Evolutionary conservation across 2,329 filamentous ascomycete species (phyloP), one percentile per base, ranked within the genome.

Genomic region (Dactylonectria macrodidyma): DNA sequence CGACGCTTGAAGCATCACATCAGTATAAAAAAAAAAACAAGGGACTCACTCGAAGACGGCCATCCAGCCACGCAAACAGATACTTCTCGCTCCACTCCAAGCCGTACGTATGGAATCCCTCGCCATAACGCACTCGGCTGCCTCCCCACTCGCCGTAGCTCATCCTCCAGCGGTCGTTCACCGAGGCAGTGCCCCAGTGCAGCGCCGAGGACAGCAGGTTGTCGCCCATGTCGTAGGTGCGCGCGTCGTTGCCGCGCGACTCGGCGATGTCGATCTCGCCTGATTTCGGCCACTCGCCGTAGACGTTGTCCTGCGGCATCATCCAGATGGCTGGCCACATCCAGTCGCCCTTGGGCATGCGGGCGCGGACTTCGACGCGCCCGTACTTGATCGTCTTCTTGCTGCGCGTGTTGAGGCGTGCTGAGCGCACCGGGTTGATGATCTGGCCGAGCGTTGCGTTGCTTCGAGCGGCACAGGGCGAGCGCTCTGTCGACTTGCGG

Each of bases 241-340:
- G 68, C 80, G 55, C 84, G 75, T 78, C 75, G 70, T 88, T 88
- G 41, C 87, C 86, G 38, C 85, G 80, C 33, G 79, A 78, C 77
- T 88, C 85, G 64, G 81, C 79, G 62, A 88, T 85, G 73, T 88
- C 86, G 64, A 88, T 88, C 76, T 88, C 86, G 10, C 86, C 86
- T 41, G 82, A 85, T 16, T 78, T 75, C 2, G 86, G 86, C 86
- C 86, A 88, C 16, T 75, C 74, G 11, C 86, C 86, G 66, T 88
- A 88, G 12, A 79, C 80, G 9, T 76, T 77, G 59, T 84, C 78
- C 68, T 82, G 79, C 7, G 86, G 86, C 83, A 87, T 76, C 74
- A 76, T 76, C 74, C 81, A 82, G 54, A 84, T 82, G 47, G 84
- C 84, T 68, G 80, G 86, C 87, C 86, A 88, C 26, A 89, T 75